Evolutionary conservation across 805 yeast genomes (phyloP).

Genomic region (Ogataea henricii): DNA sequence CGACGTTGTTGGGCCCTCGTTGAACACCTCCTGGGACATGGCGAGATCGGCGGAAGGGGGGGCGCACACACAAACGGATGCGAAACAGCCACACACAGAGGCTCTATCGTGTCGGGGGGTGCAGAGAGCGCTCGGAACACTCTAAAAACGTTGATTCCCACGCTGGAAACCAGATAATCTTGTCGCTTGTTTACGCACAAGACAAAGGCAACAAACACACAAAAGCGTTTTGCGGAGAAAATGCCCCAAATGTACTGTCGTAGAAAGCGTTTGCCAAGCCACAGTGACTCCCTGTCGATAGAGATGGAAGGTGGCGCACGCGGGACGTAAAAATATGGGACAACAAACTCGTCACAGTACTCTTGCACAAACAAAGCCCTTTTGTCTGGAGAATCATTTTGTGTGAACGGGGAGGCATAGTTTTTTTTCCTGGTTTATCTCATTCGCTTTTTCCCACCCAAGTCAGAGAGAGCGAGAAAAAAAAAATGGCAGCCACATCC

Average conservation of each 20-base stretch:
- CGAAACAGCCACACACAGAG: neutral
- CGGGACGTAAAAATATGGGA: neutral
- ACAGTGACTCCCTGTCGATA: neutral
- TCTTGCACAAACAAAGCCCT: neutral
- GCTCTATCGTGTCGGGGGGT: neutral
- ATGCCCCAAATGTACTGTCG: neutral
- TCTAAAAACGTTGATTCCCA: no score
- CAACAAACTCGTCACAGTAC: neutral
- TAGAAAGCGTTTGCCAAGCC: neutral
- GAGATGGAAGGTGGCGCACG: neutral
- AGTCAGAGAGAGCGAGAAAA: slow-evolving; percentile 6
- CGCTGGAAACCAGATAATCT: no score
- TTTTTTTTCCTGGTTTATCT: slow-evolving; percentile 6
- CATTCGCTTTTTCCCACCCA: slow-evolving; percentile 6
- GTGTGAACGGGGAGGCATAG: slow-evolving; percentile 4
- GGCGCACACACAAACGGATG: neutral
- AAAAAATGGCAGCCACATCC: neutral
- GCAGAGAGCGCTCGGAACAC: neutral
- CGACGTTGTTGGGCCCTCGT: slow-evolving; percentile 63
- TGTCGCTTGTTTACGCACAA: neutral
- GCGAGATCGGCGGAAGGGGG: neutral
- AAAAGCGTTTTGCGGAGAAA: neutral
- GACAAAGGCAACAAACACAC: neutral
- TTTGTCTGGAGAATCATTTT: neutral
- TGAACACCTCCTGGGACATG: slow-evolving; percentile 40